Evolutionary conservation across 1,284 basidiomycete species (phyloP).

Genomic region (Vanrija sp.): DNA sequence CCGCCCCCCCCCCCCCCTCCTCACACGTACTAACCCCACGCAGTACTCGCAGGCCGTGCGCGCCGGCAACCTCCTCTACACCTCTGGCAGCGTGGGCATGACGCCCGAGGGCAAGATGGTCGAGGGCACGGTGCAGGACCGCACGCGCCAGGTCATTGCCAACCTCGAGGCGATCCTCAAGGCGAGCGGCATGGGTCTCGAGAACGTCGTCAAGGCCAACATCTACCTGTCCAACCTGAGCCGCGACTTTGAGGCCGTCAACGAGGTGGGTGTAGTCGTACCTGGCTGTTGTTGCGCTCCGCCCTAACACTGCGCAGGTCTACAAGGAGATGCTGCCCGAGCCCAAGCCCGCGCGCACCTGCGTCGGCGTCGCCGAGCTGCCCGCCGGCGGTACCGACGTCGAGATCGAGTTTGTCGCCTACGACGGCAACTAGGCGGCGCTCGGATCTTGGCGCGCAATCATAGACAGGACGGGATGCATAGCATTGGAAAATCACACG

Average conservation of each 20-base stretch:
- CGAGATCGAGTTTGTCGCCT: constrained; percentile 64
- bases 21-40: neutral
- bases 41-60: constrained; percentile 45
- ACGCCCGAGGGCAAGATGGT: constrained; percentile 41
- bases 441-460: no score
- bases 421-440: constrained; percentile 20
- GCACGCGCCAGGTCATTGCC: constrained; percentile 40
- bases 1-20: no score
- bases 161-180: constrained; percentile 41
- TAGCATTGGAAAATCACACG: no score
- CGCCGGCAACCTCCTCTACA: constrained; percentile 41
- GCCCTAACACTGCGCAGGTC: no score
- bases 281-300: no score
- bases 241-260: constrained; percentile 36
- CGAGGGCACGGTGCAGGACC: constrained; percentile 38
- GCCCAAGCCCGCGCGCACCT: constrained; percentile 61
- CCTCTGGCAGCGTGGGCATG: constrained; percentile 42
- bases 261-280: constrained; percentile 40
- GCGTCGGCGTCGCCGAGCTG: constrained; percentile 60
- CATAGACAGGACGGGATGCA: no score
- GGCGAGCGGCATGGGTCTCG: constrained; percentile 31
- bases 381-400: constrained; percentile 59
- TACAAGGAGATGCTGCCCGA: constrained; percentile 43
- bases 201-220: constrained; percentile 42
- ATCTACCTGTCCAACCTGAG: constrained; percentile 42